phyloP scores from a whole-genome alignment of 139 green algal species.

The Chlamydomonas incerta region DNA sequence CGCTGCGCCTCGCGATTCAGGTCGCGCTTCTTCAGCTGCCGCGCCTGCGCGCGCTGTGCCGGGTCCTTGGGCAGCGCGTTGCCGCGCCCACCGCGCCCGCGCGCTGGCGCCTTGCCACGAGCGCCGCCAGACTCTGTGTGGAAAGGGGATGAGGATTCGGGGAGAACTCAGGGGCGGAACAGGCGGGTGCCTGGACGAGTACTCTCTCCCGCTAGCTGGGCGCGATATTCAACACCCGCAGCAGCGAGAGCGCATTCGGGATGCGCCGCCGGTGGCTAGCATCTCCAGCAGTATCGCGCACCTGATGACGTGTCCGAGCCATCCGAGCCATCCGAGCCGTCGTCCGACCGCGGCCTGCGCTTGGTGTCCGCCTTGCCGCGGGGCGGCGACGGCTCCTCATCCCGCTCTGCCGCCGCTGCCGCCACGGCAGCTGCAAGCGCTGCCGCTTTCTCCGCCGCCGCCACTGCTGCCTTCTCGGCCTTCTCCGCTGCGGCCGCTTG shows the following conservation, averaged over 20 bases:
- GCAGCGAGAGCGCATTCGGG: too few species aligned
- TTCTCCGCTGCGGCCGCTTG: neutral
- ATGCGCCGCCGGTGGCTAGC: too few species aligned
- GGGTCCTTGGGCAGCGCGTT: slow-evolving; percentile 8
- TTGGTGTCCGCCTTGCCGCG: too few species aligned
- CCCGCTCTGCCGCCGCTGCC: neutral
- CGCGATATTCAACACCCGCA: too few species aligned
- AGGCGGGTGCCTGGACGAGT: too few species aligned
- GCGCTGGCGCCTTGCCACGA: neutral
- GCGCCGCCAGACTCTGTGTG: neutral
- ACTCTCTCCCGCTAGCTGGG: too few species aligned
- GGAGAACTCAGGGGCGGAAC: too few species aligned
- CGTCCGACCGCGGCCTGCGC: too few species aligned
- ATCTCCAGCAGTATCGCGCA: too few species aligned
- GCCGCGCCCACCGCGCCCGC: neutral
- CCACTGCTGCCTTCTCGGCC: neutral
- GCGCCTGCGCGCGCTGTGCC: neutral
- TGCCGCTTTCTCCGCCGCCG: neutral
- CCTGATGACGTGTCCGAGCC: slow-evolving; percentile 23
- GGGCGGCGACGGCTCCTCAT: neutral
- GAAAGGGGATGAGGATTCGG: too few species aligned
- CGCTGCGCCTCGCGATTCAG: slow-evolving; percentile 46
- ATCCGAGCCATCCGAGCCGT: neutral
- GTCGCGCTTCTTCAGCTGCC: slow-evolving; percentile 46
- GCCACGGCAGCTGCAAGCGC: neutral